Percentiles rank a stretch among this genome's conserved stretches.
Conservation (phyloP, 257 asterid genomes). For the Hygrophila difformis region DNA sequence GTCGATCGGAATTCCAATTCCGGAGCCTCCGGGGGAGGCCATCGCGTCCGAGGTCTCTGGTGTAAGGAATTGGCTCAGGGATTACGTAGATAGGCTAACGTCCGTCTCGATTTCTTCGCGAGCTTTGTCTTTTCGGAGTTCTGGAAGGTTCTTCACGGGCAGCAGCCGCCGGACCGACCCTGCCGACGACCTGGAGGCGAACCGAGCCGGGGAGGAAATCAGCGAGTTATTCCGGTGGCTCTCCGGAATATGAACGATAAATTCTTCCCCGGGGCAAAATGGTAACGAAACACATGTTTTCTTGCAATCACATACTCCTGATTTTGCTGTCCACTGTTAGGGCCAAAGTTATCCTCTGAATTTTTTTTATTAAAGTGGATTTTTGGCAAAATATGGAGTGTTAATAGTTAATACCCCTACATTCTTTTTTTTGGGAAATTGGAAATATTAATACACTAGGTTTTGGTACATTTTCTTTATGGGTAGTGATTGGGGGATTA, state of each 20-base stretch:
- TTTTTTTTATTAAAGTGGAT: no score
- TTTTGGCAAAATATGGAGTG: no score
- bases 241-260: conserved; percentile 55
- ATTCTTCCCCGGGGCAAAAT: conserved; percentile 27
- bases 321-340: not conserved
- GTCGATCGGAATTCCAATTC: conserved; percentile 26
- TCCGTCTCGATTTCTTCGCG: conserved; percentile 54
- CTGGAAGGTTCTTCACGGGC: conserved; percentile 71
- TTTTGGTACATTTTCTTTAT: no score
- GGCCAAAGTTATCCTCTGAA: no score
- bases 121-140: conserved; percentile 64
- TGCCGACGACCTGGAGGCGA: conserved; percentile 59
- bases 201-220: conserved; percentile 78
- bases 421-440: no score
- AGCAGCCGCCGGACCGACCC: conserved; percentile 66
- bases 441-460: no score
- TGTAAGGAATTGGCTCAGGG: conserved; percentile 72
- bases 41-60: conserved; percentile 53
- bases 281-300: no score
- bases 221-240: conserved; percentile 90
- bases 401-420: no score
- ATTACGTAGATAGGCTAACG: conserved; percentile 56
- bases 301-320: not conserved
- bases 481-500: no score
- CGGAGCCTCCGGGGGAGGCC: conserved; percentile 54